Evolutionary conservation across 192 early-diverging fungal genomes (phyloP).

Genomic region (Piromyces finnis): DNA sequence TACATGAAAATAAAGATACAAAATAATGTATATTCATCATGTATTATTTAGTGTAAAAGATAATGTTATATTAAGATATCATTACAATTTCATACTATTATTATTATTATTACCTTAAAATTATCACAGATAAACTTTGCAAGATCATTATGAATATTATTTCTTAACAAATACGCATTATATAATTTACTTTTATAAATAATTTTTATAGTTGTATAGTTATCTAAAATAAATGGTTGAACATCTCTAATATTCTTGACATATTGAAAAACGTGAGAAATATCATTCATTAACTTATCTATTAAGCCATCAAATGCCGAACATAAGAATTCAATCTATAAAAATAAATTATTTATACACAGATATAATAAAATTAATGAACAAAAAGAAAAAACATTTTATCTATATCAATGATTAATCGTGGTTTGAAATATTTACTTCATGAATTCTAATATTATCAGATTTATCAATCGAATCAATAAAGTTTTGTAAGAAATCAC

Average conservation of each 20-base stretch:
- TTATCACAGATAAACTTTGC: not conserved
- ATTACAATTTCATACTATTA: too few species aligned
- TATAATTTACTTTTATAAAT: not conserved
- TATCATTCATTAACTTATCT: not conserved
- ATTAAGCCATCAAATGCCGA: not conserved
- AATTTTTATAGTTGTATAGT: not conserved
- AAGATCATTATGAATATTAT: not conserved
- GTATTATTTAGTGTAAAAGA: too few species aligned
- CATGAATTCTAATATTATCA: not conserved
- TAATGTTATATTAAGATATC: too few species aligned
- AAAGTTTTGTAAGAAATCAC: not conserved
- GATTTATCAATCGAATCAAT: not conserved
- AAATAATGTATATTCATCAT: too few species aligned
- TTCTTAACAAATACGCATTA: not conserved
- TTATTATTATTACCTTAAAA: not conserved
- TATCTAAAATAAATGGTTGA: not conserved
- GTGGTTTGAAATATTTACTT: not conserved
- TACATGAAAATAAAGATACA: not conserved
- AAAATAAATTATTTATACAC: too few species aligned
- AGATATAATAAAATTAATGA: too few species aligned
- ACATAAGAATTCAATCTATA: not conserved
- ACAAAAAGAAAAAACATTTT: too few species aligned
- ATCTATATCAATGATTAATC: too few species aligned
- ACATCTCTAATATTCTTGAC: not conserved
- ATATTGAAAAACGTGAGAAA: not conserved